These are phyloP conservation scores for Leucaena leucocephala DNA, from an alignment of 306 rosid species.

Conservation along the genomic window DNA sequence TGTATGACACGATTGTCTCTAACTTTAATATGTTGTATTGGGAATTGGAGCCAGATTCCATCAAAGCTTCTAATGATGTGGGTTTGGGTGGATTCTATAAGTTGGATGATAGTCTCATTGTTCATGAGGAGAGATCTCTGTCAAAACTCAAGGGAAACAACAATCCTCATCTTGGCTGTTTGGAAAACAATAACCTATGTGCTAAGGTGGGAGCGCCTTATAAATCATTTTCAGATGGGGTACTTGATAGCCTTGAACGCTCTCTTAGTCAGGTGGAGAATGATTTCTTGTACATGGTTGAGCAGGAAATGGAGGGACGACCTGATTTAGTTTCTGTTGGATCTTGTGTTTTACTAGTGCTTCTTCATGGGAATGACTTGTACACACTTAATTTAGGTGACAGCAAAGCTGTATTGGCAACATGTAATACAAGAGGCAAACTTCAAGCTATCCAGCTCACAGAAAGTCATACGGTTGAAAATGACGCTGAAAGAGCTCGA, in stretches of 20 bases:
- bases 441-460: slow-evolving; percentile 86
- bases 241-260: slow-evolving; percentile 79
- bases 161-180: slow-evolving; percentile 32
- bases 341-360: slow-evolving; percentile 87
- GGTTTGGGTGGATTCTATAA: slow-evolving; percentile 41
- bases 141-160: slow-evolving; percentile 25
- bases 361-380: slow-evolving; percentile 85
- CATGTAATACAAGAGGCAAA: slow-evolving; percentile 45
- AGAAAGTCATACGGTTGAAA: slow-evolving; percentile 82
- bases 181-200: slow-evolving; percentile 37
- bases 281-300: slow-evolving; percentile 96
- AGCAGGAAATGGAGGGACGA: slow-evolving; percentile 96
- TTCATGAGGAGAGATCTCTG: slow-evolving; percentile 36
- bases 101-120: slow-evolving; percentile 38
- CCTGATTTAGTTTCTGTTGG: slow-evolving; percentile 97
- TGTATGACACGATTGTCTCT: slow-evolving; percentile 72
- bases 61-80: slow-evolving; percentile 35
- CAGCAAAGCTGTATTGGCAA: slow-evolving; percentile 88
- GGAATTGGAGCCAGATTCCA: slow-evolving; percentile 57
- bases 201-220: slow-evolving; percentile 34
- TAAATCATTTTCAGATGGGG: slow-evolving; percentile 54
- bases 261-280: slow-evolving; percentile 83
- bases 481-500: slow-evolving; percentile 67
- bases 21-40: slow-evolving; percentile 62
- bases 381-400: slow-evolving; percentile 92